Conservation (phyloP, 257 asterid genomes). For the Verbascum thapsus region DNA sequence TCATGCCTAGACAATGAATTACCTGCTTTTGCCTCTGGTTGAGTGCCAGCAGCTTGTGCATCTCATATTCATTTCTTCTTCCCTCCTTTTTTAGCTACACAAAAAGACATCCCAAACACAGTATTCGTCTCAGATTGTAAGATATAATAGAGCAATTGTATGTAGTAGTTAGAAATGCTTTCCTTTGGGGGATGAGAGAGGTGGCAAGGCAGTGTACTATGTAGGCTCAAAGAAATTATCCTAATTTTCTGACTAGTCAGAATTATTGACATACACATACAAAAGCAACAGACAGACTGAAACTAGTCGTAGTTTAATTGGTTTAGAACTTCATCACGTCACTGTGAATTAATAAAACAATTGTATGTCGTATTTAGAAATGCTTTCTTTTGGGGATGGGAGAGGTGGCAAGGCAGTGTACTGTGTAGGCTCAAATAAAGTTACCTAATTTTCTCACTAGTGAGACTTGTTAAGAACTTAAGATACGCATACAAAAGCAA, state of each 20-base stretch:
- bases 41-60: conserved; percentile 93
- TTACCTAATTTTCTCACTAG: no score
- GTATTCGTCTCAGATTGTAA: neutral
- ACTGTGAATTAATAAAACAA: neutral
- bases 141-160: conserved; percentile 12
- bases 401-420: neutral
- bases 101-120: conserved; percentile 17
- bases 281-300: conserved; percentile 1
- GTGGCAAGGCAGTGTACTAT: neutral
- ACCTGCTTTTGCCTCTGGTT: conserved; percentile 99
- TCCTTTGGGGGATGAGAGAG: neutral
- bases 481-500: neutral
- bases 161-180: neutral
- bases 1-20: conserved; percentile 10
- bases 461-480: no score
- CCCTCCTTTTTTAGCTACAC: conserved; percentile 90
- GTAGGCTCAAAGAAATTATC: neutral
- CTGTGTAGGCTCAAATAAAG: neutral
- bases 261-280: no score
- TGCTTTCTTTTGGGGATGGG: neutral
- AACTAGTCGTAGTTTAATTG: neutral
- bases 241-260: no score
- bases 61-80: conserved; percentile 95
- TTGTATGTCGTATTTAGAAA: neutral
- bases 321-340: neutral